phyloP scores from a whole-genome alignment of 257 asterid species.

The Solanum verrucosum region DNA sequence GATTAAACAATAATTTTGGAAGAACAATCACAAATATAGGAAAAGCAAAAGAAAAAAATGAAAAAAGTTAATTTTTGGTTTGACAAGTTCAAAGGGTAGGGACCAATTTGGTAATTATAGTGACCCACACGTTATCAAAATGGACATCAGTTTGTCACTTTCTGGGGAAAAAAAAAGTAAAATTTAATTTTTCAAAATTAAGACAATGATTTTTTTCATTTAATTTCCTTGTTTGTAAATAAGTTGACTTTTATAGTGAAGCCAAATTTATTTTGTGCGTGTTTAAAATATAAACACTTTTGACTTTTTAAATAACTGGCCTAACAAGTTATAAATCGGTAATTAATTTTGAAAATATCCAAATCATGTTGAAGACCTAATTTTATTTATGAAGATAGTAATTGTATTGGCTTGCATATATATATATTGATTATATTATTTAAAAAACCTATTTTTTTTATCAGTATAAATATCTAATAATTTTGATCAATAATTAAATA shows the following conservation, averaged over 20 bases:
- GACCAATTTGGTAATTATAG: background rate
- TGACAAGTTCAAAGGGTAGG: background rate
- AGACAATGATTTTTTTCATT: background rate
- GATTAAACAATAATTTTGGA: background rate
- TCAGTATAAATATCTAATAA: background rate
- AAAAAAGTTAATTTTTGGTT: background rate
- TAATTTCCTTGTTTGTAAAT: background rate
- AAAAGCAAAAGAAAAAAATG: too few relatives aligned
- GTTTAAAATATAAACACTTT: background rate
- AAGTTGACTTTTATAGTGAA: background rate
- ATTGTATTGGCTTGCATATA: too few relatives aligned
- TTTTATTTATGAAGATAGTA: background rate
- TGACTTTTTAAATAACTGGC: background rate
- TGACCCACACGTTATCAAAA: slow-evolving; percentile 3
- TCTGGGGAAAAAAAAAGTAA: background rate
- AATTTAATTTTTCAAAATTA: background rate
- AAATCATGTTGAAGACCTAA: background rate
- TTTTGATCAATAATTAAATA: too few relatives aligned
- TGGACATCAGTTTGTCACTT: slow-evolving; percentile 22
- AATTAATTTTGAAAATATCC: background rate
- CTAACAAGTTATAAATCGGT: background rate
- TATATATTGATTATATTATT: too few relatives aligned
- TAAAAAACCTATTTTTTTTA: too few relatives aligned
- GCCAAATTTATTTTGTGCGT: background rate
- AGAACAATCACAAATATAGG: background rate